These are phyloP conservation scores for Rasamsonia emersonii DNA, from an alignment of 2,329 filamentous ascomycete genomes.

Conservation along the genomic window DNA sequence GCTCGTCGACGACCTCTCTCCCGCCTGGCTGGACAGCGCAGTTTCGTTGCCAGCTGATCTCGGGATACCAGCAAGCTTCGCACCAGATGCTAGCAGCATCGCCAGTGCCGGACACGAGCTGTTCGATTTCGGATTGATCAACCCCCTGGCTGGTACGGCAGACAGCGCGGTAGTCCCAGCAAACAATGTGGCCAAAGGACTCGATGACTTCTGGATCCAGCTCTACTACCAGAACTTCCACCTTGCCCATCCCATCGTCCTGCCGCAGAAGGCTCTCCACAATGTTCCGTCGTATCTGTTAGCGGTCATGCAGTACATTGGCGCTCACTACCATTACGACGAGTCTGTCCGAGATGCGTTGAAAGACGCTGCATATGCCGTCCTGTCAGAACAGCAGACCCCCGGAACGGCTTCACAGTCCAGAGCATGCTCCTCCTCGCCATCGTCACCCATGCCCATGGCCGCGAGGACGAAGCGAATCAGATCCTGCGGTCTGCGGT, in stretches of 20 bases:
- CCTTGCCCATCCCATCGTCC: conserved; percentile 42
- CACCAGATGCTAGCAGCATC: no score
- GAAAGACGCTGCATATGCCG: conserved; percentile 11
- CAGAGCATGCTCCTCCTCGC: conserved; percentile 23
- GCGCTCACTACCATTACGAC: conserved; percentile 39
- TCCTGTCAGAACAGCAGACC: conserved; percentile 7
- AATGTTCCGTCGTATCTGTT: conserved; percentile 35
- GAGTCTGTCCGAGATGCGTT: conserved; percentile 15
- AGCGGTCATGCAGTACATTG: conserved; percentile 43
- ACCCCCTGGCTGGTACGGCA: no score
- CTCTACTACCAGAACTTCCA: conserved; percentile 46
- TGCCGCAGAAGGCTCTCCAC: conserved; percentile 33
- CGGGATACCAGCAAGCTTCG: no score
- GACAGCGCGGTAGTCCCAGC: no score
- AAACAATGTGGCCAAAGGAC: no score
- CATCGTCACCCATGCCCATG: conserved; percentile 21
- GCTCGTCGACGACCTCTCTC: no score
- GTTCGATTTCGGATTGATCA: no score
- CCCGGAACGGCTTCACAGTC: conserved; percentile 21
- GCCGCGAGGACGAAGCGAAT: conserved; percentile 16
- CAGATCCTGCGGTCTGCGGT: conserved; percentile 52
- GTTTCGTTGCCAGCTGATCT: no score
- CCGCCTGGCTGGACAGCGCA: no score
- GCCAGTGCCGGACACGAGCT: no score
- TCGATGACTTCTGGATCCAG: no score